Evolutionary conservation across 169 alveolate species (phyloP), one percentile per base, ranked within the genome.

Genomic region (Eimeria sp.): DNA sequence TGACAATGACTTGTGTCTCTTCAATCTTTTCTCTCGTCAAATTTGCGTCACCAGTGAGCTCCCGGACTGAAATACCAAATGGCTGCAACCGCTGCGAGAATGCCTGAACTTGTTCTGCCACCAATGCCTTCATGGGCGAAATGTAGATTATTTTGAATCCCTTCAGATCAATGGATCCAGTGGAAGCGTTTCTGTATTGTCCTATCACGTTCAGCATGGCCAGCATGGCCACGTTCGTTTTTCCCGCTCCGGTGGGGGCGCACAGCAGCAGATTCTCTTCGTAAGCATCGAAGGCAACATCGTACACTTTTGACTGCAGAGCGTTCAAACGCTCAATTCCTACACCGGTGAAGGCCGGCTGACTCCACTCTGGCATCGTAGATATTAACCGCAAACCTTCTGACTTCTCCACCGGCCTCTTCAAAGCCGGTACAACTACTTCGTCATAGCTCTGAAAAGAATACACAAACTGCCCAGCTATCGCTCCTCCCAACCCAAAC

Each of bases 241-340:
- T 99, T 30, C 99, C 99, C 13, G 99, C 99, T 16, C 99, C 99
- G 4, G 99, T 99, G 16, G 99, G 99, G 34, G 99, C 99, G 95
- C 99, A 99, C 13, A 99, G 98, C 65, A 99, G 97, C 98, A 99
- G 86, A 97, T 99, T 99, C 95, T 99, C 99, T 93, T 98, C 98
- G 75, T 98, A 98, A 45, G 97, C 97, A 82, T 98, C 97, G 94
- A 99, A 99, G 4, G 99, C 99, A 22, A 98, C 97, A 14, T 98
- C 98, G 94, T 96, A 99, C 20, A 99, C 99, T 78, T 97, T 97
- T 40, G 99, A 98, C 97, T 99, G 99, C 95, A 99, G 99, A 34
- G 99, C 98, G 96, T 99, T 99, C 80, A 99, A 97, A 67, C 97
- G 88, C 16, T 96, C 97, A 96, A 98, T 84, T 57, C 92, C 98